These are phyloP conservation scores for Aspergillus hiratsukae DNA, from an alignment of 2,329 filamentous ascomycete genomes.

Conservation along the genomic window DNA sequence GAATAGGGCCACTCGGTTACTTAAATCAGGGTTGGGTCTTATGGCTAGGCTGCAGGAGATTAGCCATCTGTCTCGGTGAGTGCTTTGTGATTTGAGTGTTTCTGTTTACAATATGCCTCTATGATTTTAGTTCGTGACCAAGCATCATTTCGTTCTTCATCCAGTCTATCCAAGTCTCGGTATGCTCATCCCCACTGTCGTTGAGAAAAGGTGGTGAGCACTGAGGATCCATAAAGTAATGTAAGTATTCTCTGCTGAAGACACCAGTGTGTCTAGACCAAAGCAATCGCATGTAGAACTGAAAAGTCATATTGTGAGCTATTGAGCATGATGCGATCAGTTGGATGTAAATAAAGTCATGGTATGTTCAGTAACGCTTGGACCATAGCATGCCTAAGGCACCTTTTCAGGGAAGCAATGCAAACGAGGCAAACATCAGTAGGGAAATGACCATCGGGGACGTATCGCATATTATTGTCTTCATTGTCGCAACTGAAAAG, in stretches of 20 bases:
- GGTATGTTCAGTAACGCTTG: no score
- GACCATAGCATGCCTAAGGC: background rate
- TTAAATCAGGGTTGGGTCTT: background rate
- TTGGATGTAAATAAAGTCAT: background rate
- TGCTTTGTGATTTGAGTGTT: background rate
- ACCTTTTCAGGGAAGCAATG: background rate
- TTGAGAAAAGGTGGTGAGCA: background rate
- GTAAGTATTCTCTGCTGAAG: background rate
- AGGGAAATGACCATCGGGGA: background rate
- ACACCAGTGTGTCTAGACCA: background rate
- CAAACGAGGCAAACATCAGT: slow-evolving; percentile 17
- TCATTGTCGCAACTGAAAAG: background rate
- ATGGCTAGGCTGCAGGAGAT: background rate
- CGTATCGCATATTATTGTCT: background rate
- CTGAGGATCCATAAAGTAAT: background rate
- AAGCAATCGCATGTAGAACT: background rate
- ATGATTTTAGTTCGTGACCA: background rate
- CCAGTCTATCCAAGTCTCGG: background rate
- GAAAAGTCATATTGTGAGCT: background rate
- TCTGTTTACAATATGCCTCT: background rate
- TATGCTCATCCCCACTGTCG: background rate
- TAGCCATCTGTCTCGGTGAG: background rate
- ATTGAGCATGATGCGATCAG: background rate
- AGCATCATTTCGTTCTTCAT: background rate
- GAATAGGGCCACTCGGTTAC: background rate